These are phyloP conservation scores for Lipomyces chichibuensis DNA, from an alignment of 805 yeast genomes.

Conservation along the genomic window DNA sequence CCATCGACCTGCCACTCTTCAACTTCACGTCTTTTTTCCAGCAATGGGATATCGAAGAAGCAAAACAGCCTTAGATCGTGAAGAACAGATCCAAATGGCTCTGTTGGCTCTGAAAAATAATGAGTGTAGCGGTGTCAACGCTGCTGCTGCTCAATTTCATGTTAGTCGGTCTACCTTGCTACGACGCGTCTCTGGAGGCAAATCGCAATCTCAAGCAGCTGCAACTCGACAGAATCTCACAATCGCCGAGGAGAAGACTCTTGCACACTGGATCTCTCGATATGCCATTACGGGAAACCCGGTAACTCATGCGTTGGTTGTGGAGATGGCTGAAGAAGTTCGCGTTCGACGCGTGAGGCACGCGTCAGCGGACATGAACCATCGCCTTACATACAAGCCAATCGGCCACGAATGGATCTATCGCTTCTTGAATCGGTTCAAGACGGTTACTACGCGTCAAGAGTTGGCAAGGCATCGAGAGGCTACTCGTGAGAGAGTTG, in stretches of 20 bases:
- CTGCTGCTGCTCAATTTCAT: not conserved
- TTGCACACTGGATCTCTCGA: not conserved
- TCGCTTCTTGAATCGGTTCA: too few species aligned
- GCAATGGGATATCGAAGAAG: conserved; percentile 2
- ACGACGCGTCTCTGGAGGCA: conserved; percentile 4
- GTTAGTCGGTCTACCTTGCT: not conserved
- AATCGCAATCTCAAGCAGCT: not conserved
- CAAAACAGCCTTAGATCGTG: not conserved
- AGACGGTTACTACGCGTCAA: too few species aligned
- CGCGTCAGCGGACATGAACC: too few species aligned
- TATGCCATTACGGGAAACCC: too few species aligned
- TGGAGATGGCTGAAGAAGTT: too few species aligned
- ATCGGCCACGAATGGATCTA: too few species aligned
- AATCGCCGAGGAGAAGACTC: conserved; percentile 2
- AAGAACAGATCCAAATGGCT: not conserved
- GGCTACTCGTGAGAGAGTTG: too few species aligned
- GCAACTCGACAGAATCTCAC: conserved; percentile 1
- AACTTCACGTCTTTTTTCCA: not conserved
- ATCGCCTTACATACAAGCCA: too few species aligned
- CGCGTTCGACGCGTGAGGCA: too few species aligned
- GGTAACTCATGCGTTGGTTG: too few species aligned
- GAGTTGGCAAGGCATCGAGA: too few species aligned
- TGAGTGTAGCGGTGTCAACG: not conserved
- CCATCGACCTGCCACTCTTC: not conserved
- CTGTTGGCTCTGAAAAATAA: not conserved